phyloP scores from a whole-genome alignment of 805 yeast species.

The Kodamaea neixiangensis region DNA sequence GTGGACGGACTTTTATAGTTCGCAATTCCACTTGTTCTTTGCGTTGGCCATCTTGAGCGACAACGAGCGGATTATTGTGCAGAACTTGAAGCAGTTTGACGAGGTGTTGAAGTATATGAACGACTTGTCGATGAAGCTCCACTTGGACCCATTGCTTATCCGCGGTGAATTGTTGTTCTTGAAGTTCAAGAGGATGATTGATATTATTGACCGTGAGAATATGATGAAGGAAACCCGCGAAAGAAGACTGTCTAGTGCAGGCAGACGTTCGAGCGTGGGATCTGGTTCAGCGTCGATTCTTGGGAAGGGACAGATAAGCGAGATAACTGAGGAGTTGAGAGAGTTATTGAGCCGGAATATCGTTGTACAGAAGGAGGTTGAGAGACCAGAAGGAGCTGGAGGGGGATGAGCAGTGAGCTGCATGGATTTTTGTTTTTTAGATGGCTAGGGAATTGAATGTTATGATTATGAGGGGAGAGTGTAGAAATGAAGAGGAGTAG shows the following conservation, averaged over 20 bases:
- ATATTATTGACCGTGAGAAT: conserved; percentile 65
- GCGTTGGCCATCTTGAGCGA: conserved; percentile 89
- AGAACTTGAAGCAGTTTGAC: conserved; percentile 77
- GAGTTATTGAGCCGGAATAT: conserved; percentile 58
- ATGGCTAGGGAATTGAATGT: background rate
- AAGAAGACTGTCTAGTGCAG: background rate
- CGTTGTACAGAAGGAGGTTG: conserved; percentile 63
- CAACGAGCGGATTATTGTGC: conserved; percentile 74
- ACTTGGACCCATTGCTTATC: conserved; percentile 74
- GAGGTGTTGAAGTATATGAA: conserved; percentile 92
- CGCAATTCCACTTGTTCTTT: conserved; percentile 86
- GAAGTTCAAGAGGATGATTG: conserved; percentile 77
- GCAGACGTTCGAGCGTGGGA: background rate
- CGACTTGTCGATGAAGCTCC: conserved; percentile 76
- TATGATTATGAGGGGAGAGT: background rate
- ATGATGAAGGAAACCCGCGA: conserved; percentile 9
- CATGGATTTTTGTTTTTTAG: background rate
- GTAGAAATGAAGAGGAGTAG: background rate
- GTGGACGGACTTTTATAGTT: conserved; percentile 83
- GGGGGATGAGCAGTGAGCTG: conserved; percentile 35
- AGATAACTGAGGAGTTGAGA: conserved; percentile 56
- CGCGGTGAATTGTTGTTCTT: conserved; percentile 82
- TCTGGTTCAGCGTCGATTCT: conserved; percentile 3
- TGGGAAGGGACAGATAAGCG: conserved; percentile 20
- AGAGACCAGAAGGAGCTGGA: conserved; percentile 46